These are phyloP conservation scores for Parmales sp. DNA, from an alignment of 108 stramenopile species.

Conservation along the genomic window DNA sequence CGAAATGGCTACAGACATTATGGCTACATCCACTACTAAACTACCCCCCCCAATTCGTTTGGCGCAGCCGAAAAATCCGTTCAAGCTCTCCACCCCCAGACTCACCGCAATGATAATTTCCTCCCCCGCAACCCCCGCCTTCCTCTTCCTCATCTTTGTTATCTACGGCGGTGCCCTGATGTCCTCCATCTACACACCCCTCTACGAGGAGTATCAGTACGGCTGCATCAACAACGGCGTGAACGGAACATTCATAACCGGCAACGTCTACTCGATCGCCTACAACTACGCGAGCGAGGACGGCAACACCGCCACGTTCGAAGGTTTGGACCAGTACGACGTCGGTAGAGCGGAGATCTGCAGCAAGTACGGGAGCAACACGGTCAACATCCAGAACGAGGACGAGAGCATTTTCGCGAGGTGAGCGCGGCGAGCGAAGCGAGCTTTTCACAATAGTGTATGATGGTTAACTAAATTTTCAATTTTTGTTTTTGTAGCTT, in stretches of 20 bases:
- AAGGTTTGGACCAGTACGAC: conserved; percentile 37
- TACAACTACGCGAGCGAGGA: conserved; percentile 47
- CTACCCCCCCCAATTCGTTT: no score
- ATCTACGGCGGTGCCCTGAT: background rate
- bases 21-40: no score
- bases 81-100: conserved; percentile 7
- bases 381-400: conserved; percentile 27
- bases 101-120: background rate
- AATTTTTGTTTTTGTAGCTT: no score
- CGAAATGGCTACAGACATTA: no score
- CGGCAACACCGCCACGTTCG: conserved; percentile 29
- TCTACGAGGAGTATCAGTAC: background rate
- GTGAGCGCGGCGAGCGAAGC: no score
- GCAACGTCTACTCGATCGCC: conserved; percentile 32
- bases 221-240: background rate
- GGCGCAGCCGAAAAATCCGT: background rate
- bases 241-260: conserved; percentile 7
- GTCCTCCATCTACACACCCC: background rate
- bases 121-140: background rate
- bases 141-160: background rate
- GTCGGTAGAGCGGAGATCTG: conserved; percentile 32
- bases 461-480: no score
- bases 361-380: conserved; percentile 21
- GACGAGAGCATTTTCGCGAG: conserved; percentile 28
- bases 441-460: no score